These are phyloP conservation scores for Fusarium protoensiforme DNA, from an alignment of 2,329 filamentous ascomycete species.

Conservation along the genomic window DNA sequence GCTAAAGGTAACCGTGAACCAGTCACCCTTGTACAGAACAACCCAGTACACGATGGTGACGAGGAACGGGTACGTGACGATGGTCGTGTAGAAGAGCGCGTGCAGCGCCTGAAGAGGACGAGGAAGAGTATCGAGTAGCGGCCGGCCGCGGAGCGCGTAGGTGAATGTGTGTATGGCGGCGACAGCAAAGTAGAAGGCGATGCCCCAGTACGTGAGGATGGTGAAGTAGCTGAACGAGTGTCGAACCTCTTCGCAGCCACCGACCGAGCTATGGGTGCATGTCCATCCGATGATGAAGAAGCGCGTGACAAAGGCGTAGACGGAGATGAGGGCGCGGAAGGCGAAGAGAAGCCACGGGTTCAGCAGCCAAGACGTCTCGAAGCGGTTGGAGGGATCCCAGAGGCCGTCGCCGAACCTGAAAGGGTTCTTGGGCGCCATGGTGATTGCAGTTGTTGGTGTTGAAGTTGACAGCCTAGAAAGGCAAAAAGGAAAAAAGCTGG, in stretches of 20 bases:
- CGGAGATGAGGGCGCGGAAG: conserved; percentile 63
- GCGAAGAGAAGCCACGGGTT: conserved; percentile 70
- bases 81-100: conserved; percentile 70
- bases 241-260: conserved; percentile 59
- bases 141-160: conserved; percentile 66
- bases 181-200: conserved; percentile 81
- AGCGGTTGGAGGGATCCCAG: conserved; percentile 71
- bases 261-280: conserved; percentile 60
- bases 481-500: neutral
- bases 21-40: conserved; percentile 63
- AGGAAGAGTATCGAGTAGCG: conserved; percentile 70
- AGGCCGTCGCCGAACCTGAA: conserved; percentile 55
- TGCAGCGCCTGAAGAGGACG: conserved; percentile 73
- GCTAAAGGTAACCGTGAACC: conserved; percentile 62
- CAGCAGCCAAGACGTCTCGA: conserved; percentile 86
- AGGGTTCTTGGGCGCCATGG: conserved; percentile 39
- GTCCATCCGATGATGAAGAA: conserved; percentile 77
- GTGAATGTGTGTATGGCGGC: conserved; percentile 75
- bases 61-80: conserved; percentile 73
- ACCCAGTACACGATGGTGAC: conserved; percentile 79
- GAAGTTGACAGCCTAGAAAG: neutral
- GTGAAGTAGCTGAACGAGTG: conserved; percentile 85
- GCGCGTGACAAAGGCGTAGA: conserved; percentile 78
- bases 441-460: neutral
- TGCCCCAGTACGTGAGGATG: conserved; percentile 82